phyloP scores from a whole-genome alignment of 768 basidiomycete species.

The Chlorophyllum brunneum region DNA sequence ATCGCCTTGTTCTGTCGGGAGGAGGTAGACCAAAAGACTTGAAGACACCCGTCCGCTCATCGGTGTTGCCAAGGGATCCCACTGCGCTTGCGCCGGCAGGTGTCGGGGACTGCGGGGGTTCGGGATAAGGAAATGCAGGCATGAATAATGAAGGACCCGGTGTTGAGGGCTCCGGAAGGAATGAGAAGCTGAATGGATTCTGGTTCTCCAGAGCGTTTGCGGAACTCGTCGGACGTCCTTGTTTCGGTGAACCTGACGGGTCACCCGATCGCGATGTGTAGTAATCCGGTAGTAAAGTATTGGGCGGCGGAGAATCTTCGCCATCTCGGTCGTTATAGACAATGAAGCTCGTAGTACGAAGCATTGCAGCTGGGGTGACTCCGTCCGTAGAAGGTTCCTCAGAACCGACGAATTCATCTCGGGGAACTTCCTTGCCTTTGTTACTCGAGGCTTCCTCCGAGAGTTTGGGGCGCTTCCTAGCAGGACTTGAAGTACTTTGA shows the following conservation, averaged over 20 bases:
- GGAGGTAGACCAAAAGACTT: constrained; percentile 43
- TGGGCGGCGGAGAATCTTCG: constrained; percentile 44
- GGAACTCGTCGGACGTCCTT: constrained; percentile 36
- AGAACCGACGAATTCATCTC: constrained; percentile 14
- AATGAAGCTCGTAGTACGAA: constrained; percentile 38
- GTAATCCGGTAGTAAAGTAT: constrained; percentile 47
- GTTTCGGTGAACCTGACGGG: constrained; percentile 15
- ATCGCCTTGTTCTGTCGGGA: constrained; percentile 25
- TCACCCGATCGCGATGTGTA: constrained; percentile 38
- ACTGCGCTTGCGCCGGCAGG: constrained; percentile 34
- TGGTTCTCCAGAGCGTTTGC: constrained; percentile 49
- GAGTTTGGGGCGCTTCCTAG: constrained; percentile 50
- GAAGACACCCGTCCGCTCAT: constrained; percentile 42
- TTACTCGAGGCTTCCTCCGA: constrained; percentile 4
- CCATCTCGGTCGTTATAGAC: constrained; percentile 44
- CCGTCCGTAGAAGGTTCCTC: constrained; percentile 14
- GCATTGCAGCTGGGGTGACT: constrained; percentile 12
- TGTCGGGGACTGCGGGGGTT: constrained; percentile 56
- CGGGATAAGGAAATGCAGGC: constrained; percentile 47
- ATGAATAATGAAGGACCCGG: constrained; percentile 43
- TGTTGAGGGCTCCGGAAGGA: constrained; percentile 48
- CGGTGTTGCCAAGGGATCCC: constrained; percentile 22
- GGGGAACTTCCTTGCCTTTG: constrained; percentile 8
- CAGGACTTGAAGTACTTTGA: constrained; percentile 37
- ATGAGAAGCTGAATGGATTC: constrained; percentile 51